Evolutionary conservation across 83 land plant species (phyloP).

Genomic region (Diphasiastrum complanatum): DNA sequence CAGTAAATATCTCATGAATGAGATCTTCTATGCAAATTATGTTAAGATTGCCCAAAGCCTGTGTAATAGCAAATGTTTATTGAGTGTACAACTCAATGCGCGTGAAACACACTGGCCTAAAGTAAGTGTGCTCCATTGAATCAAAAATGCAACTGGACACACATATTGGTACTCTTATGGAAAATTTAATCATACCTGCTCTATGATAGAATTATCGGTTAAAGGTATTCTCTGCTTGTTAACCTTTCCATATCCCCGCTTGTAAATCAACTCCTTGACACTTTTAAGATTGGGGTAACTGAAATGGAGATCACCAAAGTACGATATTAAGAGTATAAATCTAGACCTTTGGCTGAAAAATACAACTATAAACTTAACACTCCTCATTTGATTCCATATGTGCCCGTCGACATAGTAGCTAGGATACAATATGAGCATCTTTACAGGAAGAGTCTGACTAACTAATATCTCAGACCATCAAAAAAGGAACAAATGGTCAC

Average conservation of each 20-base stretch:
- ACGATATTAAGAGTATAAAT: not conserved
- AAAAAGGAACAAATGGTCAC: not conserved
- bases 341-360: not conserved
- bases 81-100: too few species aligned
- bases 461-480: not conserved
- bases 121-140: too few species aligned
- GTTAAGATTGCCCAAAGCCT: conserved; percentile 57
- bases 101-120: too few species aligned
- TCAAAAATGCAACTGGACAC: too few species aligned
- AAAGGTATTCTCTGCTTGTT: conserved; percentile 45
- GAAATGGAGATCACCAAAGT: not conserved
- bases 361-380: not conserved
- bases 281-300: conserved; percentile 67
- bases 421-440: too few species aligned
- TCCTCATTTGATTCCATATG: too few species aligned
- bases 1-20: conserved; percentile 73
- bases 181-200: too few species aligned
- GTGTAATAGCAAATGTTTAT: too few species aligned
- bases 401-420: too few species aligned
- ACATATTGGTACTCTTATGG: too few species aligned
- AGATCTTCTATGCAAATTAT: conserved; percentile 73
- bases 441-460: too few species aligned
- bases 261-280: conserved; percentile 60
- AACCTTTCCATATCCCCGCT: conserved; percentile 51
- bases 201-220: conserved; percentile 57